phyloP scores from a whole-genome alignment of 164 flowering plant species.

The Magnolia sinica region DNA sequence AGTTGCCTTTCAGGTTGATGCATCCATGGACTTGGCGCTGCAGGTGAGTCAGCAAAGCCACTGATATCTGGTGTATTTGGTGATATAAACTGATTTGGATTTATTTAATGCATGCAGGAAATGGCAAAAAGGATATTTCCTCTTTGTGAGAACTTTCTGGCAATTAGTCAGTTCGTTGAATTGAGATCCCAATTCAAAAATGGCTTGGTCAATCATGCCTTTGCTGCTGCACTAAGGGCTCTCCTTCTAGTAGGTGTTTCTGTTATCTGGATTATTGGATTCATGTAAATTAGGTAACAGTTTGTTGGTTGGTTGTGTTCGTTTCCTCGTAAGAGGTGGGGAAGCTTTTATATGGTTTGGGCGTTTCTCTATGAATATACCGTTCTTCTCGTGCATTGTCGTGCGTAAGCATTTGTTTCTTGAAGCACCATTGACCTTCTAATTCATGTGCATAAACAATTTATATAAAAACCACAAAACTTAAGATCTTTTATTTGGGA shows the following conservation, averaged over 20 bases:
- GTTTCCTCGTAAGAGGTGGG: background rate
- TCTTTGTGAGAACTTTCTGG: constrained; percentile 74
- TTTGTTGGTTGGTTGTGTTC: background rate
- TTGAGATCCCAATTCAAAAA: constrained; percentile 89
- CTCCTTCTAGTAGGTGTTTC: constrained; percentile 69
- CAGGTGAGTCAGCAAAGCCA: constrained; percentile 47
- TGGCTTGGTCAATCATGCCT: constrained; percentile 97
- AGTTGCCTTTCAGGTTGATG: constrained; percentile 66
- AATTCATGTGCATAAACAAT: too few relatives aligned
- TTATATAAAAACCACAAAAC: background rate
- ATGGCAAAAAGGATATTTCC: constrained; percentile 80
- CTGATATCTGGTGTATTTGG: background rate
- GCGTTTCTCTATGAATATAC: background rate
- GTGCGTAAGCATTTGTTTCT: background rate
- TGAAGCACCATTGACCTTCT: background rate
- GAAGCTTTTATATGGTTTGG: background rate
- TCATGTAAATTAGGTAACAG: background rate
- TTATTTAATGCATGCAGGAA: constrained; percentile 52
- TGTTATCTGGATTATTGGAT: background rate
- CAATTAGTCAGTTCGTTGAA: constrained; percentile 86
- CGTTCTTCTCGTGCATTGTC: background rate
- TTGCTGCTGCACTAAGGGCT: constrained; percentile 91
- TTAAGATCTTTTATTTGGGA: too few relatives aligned
- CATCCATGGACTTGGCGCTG: constrained; percentile 87
- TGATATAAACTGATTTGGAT: constrained; percentile 3